Conservation (phyloP, 139 green algal species). For the Yamagishiella unicocca region DNA sequence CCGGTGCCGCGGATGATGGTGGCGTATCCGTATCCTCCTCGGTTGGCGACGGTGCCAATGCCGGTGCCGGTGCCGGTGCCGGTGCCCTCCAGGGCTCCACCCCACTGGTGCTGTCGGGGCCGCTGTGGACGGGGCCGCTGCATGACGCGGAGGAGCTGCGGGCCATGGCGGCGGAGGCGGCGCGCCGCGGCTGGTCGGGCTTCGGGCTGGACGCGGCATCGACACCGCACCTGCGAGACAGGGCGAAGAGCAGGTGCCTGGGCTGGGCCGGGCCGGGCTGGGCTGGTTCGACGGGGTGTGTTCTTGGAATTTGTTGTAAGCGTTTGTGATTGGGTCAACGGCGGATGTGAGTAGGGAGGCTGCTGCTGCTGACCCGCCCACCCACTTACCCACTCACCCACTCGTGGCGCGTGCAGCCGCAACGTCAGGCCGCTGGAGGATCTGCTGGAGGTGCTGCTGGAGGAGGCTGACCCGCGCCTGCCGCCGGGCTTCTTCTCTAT, state of each 20-base stretch:
- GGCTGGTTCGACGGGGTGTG: background rate
- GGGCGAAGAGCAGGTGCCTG: conserved; percentile 25
- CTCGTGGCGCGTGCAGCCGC: background rate
- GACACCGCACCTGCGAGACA: background rate
- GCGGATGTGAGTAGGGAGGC: no score
- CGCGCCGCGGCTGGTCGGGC: conserved; percentile 50
- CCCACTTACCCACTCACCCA: no score
- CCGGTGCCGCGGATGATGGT: no score
- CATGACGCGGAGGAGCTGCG: conserved; percentile 61
- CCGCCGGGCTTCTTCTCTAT: conserved; percentile 58
- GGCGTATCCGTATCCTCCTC: no score
- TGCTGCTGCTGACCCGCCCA: no score
- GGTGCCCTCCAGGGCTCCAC: background rate
- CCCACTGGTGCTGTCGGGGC: conserved; percentile 60
- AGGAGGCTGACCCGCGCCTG: conserved; percentile 55
- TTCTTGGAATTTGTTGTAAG: no score
- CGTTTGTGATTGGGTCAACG: no score
- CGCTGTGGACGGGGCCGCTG: conserved; percentile 70
- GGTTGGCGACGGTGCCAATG: no score
- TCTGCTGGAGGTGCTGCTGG: conserved; percentile 58
- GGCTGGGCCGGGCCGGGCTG: background rate
- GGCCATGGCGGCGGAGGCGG: conserved; percentile 54
- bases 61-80: background rate
- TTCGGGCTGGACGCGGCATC: background rate
- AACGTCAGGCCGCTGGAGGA: conserved; percentile 34